Percentiles rank a stretch among this genome's conserved stretches.
phyloP scores from a whole-genome alignment of 495 filamentous ascomycete species.

The Sordaria brevicollis region DNA sequence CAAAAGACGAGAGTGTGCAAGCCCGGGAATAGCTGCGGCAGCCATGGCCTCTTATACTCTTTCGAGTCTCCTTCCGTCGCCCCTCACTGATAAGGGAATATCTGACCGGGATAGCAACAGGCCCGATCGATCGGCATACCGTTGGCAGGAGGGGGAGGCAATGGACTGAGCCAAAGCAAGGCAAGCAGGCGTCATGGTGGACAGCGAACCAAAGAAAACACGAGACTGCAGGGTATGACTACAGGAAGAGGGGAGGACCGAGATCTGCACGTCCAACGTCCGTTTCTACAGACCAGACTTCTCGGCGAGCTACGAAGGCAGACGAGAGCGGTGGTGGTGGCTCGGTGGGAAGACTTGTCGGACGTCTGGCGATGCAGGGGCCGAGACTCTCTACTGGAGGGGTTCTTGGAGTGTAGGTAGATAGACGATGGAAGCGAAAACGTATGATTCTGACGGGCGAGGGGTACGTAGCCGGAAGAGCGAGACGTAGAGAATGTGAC shows the following conservation, averaged over 20 bases:
- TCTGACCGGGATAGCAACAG: background rate
- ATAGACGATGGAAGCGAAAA: background rate
- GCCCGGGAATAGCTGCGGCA: background rate
- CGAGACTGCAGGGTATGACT: background rate
- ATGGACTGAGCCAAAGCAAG: background rate
- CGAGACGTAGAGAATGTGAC: background rate
- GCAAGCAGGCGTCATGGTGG: background rate
- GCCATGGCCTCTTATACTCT: background rate
- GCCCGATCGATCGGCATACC: background rate
- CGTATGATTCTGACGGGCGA: conserved; percentile 6
- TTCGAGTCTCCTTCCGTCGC: background rate
- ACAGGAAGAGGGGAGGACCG: background rate
- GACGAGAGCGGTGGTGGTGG: background rate
- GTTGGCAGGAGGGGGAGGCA: background rate
- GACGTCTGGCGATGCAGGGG: background rate
- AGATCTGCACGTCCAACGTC: conserved; percentile 4
- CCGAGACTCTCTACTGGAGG: background rate
- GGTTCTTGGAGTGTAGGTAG: background rate
- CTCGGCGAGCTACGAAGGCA: too few relatives aligned
- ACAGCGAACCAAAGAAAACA: background rate
- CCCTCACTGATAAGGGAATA: background rate
- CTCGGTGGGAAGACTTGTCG: background rate
- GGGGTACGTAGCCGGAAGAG: background rate
- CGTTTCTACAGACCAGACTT: too few relatives aligned
- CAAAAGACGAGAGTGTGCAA: background rate